Conservation (phyloP, 371 early-diverging fungal genomes). For the Funneliformis caledonium region DNA sequence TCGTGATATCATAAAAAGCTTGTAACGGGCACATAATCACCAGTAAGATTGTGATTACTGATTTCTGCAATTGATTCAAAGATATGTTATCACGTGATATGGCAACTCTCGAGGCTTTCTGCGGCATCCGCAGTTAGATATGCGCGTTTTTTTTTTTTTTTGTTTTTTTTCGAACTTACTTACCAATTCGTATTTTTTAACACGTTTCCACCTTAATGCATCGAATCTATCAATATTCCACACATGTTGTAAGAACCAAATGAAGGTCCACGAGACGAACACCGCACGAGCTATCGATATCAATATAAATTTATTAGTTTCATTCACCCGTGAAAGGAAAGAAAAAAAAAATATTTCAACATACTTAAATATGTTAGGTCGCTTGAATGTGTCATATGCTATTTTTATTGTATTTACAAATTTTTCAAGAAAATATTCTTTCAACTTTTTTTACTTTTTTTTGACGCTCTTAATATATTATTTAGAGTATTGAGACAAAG, state of each 20-base stretch:
- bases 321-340: neutral
- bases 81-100: neutral
- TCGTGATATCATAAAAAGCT: constrained; percentile 18
- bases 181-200: constrained; percentile 36
- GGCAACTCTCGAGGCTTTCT: neutral
- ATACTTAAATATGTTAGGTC: constrained; percentile 31
- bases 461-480: neutral
- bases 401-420: neutral
- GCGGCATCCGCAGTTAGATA: neutral
- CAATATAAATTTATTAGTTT: neutral
- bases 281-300: constrained; percentile 30
- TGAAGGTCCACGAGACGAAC: constrained; percentile 30
- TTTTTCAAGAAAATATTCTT: neutral
- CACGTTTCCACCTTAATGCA: constrained; percentile 31
- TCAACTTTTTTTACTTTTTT: neutral
- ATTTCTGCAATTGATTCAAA: constrained; percentile 11
- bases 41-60: constrained; percentile 26
- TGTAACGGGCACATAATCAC: constrained; percentile 33
- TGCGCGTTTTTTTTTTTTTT: neutral
- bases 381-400: constrained; percentile 12
- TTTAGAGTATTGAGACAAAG: neutral
- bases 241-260: constrained; percentile 37
- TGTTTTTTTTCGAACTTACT: neutral
- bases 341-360: neutral
- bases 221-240: constrained; percentile 37